phyloP scores from a whole-genome alignment of 2,329 filamentous ascomycete species.

The Botrytis fragariae region DNA sequence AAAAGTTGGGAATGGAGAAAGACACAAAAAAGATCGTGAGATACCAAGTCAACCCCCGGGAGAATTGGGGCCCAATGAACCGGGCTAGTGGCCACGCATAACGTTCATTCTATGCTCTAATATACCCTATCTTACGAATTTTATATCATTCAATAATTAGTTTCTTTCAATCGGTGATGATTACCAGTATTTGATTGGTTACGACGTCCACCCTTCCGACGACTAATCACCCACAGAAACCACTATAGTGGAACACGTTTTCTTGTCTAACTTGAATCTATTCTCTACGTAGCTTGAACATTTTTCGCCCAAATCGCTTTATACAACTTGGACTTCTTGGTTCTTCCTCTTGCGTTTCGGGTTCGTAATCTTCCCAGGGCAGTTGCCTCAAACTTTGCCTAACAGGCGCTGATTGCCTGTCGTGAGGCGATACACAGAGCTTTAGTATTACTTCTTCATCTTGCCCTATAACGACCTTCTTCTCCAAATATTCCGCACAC shows the following conservation, averaged over 20 bases:
- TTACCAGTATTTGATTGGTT: not conserved
- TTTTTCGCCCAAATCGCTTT: constrained; percentile 1
- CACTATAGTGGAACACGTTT: not conserved
- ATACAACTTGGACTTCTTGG: constrained; percentile 1
- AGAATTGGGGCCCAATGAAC: constrained; percentile 81
- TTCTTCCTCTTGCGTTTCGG: constrained; percentile 8
- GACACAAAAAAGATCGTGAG: constrained; percentile 69
- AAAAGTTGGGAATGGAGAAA: constrained; percentile 68
- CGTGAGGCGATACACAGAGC: not conserved
- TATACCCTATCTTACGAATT: not conserved
- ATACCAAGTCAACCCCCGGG: constrained; percentile 85
- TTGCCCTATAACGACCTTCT: constrained; percentile 5
- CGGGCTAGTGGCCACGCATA: constrained; percentile 32
- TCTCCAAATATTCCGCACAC: constrained; percentile 12
- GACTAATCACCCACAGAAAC: not conserved
- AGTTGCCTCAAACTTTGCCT: not conserved
- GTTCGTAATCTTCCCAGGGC: constrained; percentile 6
- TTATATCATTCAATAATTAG: not conserved
- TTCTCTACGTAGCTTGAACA: not conserved
- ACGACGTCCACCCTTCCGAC: not conserved
- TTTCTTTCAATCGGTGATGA: not conserved
- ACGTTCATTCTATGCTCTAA: not conserved
- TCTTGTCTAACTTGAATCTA: not conserved
- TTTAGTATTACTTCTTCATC: not conserved
- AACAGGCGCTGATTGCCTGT: not conserved